Evolutionary conservation across 768 basidiomycete genomes (phyloP).

Genomic region (Collybia sp.): DNA sequence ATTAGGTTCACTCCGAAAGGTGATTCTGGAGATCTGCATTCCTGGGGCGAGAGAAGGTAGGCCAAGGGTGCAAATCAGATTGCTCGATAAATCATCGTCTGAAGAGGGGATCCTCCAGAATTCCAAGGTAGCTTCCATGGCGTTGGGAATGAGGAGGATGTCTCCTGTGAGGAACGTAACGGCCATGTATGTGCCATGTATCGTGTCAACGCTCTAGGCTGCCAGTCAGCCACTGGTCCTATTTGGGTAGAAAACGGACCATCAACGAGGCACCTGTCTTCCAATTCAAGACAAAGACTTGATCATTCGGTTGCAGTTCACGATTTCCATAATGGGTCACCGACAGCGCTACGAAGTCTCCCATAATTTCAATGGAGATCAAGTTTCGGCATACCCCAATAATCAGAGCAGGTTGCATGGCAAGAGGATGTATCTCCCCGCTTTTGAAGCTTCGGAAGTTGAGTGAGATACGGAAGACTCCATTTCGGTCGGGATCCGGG

Average conservation of each 20-base stretch:
- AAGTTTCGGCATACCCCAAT: no score
- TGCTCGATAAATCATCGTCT: constrained; percentile 4
- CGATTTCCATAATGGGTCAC: constrained; percentile 17
- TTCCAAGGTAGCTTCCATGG: constrained; percentile 22
- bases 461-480: neutral
- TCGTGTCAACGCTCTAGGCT: no score
- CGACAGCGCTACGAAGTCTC: constrained; percentile 24
- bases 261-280: constrained; percentile 4
- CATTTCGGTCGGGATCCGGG: neutral
- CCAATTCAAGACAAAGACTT: constrained; percentile 18
- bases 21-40: constrained; percentile 16
- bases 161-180: constrained; percentile 29
- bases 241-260: constrained; percentile 17
- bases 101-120: constrained; percentile 25
- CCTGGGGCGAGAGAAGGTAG: constrained; percentile 25
- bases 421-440: no score
- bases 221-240: no score
- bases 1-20: constrained; percentile 40
- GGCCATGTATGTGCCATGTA: constrained; percentile 19
- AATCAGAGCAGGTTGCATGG: neutral
- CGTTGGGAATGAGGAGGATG: constrained; percentile 29
- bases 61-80: constrained; percentile 17
- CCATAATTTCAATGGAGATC: constrained; percentile 11
- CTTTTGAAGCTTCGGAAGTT: no score
- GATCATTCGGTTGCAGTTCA: constrained; percentile 10